Evolutionary conservation across 1,284 basidiomycete genomes (phyloP), one percentile per base, ranked within the genome.

Genomic region (Irpex rosettiformis): DNA sequence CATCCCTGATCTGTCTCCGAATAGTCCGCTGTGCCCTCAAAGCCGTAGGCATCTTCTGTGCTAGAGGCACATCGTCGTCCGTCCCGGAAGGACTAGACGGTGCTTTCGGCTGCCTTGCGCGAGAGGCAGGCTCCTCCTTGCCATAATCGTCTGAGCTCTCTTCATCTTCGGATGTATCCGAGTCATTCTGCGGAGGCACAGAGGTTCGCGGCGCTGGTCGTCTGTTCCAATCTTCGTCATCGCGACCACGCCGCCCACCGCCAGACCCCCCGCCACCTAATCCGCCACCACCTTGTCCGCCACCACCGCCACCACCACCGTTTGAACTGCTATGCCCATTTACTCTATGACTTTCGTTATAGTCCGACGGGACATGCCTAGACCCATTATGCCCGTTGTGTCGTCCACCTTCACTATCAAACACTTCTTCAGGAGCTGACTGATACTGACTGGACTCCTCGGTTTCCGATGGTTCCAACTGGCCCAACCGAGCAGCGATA

Each of bases 1-100:
- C 88, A 62, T 87, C 83, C 52, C 79, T 78, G 24, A 89, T 83
- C 68, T 91, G 82, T 52, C 78, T 76, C 18, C 89, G 81, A 56
- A 94, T 90, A 2, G 88, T 86, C 63, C 83, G 83, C 67, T 94
- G 91, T 11, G 90, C 91, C 4, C 76, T 81, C 58, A 94, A 72
- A 2, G 91, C 91, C 0, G 82, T 85, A 7, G 91, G 91, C 52
- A 93, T 90, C 29, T 85, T 79, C 62, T 84, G 84, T 2, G 89
- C 91, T 13, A 94, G 78, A 0, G 91, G 91, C 2, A 91, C 76
- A 64, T 93, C 85, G 67, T 93, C 88, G 57, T 85, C 84, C 11
- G 64, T 63, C 48, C 55, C 42, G 52, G 61, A 58, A 33, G 66
- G 56, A 28, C 58, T 61, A 10, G 54, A 59, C 52, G 56, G 51